Percentiles rank a stretch among this genome's conserved stretches.
Evolutionary conservation across 352 stramenopile species (phyloP).

Genomic region (Salisapilia sapeloensis): DNA sequence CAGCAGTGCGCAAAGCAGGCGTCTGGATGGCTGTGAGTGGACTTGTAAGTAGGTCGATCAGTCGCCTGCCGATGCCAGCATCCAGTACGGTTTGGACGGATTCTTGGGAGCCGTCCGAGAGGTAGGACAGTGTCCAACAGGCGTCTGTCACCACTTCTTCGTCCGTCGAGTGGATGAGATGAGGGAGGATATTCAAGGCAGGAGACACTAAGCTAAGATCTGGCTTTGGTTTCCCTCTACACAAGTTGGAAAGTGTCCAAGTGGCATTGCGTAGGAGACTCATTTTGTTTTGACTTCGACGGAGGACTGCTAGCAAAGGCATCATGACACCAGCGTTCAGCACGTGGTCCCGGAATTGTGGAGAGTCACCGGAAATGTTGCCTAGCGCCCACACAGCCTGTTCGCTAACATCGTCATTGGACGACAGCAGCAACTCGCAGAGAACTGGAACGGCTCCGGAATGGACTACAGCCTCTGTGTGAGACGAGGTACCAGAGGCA

Average conservation of each 20-base stretch:
- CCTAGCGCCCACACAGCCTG: conserved; percentile 95
- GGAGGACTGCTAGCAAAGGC: conserved; percentile 89
- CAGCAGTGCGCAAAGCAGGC: conserved; percentile 75
- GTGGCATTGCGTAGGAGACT: conserved; percentile 97
- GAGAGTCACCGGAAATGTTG: conserved; percentile 99
- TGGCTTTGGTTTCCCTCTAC: conserved; percentile 75
- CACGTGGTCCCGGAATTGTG: conserved; percentile 93
- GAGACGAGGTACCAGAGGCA: conserved; percentile 92
- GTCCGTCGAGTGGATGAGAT: conserved; percentile 95
- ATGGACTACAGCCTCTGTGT: conserved; percentile 97
- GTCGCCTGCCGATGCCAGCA: conserved; percentile 88
- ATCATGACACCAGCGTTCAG: conserved; percentile 86
- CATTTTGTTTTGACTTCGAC: conserved; percentile 91
- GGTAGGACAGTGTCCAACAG: conserved; percentile 98
- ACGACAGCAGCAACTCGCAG: conserved; percentile 88
- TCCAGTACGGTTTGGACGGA: conserved; percentile 99
- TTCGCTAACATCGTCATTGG: conserved; percentile 95
- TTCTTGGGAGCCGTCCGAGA: conserved; percentile 96
- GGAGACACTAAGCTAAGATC: conserved; percentile 76
- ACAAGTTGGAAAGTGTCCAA: conserved; percentile 99
- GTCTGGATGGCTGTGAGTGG: conserved; percentile 71
- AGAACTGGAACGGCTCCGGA: conserved; percentile 96
- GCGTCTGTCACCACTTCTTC: conserved; percentile 99
- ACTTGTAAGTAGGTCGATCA: conserved; percentile 92
- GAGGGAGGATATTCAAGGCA: conserved; percentile 89